These are phyloP conservation scores for Capsicum pubescens DNA, from an alignment of 257 asterid species.

Conservation along the genomic window DNA sequence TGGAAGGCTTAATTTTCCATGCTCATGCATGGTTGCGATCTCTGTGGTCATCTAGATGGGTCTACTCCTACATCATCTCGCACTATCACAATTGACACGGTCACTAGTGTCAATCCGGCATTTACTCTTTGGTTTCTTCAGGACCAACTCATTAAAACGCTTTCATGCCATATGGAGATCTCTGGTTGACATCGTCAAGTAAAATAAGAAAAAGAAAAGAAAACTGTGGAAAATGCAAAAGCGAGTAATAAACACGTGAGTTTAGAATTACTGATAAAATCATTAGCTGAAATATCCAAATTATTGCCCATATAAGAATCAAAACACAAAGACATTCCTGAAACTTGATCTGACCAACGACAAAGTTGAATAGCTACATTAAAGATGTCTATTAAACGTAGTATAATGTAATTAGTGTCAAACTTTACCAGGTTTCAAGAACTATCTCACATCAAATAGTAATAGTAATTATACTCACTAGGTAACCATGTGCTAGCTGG, in stretches of 20 bases:
- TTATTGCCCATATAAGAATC: not conserved
- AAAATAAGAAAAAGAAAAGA: not conserved
- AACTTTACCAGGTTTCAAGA: slow-evolving; percentile 6
- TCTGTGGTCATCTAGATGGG: too few relatives aligned
- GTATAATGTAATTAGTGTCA: not conserved
- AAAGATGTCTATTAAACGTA: slow-evolving; percentile 1
- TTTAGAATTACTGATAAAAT: not conserved
- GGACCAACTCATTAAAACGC: too few relatives aligned
- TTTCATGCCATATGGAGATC: too few relatives aligned
- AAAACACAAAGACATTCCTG: not conserved
- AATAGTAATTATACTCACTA: not conserved
- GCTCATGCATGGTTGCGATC: too few relatives aligned
- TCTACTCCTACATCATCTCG: too few relatives aligned
- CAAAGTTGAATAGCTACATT: slow-evolving; percentile 14
- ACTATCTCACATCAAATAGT: not conserved
- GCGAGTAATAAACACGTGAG: not conserved
- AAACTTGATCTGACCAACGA: not conserved
- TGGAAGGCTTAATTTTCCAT: too few relatives aligned
- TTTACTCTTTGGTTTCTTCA: too few relatives aligned
- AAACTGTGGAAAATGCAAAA: not conserved
- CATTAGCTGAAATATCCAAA: not conserved
- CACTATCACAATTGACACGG: too few relatives aligned
- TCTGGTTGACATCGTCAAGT: not conserved
- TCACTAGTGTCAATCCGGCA: too few relatives aligned
- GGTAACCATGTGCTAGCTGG: not conserved